Evolutionary conservation across 2,329 filamentous ascomycete genomes (phyloP).

Genomic region (Huntiella savannae): DNA sequence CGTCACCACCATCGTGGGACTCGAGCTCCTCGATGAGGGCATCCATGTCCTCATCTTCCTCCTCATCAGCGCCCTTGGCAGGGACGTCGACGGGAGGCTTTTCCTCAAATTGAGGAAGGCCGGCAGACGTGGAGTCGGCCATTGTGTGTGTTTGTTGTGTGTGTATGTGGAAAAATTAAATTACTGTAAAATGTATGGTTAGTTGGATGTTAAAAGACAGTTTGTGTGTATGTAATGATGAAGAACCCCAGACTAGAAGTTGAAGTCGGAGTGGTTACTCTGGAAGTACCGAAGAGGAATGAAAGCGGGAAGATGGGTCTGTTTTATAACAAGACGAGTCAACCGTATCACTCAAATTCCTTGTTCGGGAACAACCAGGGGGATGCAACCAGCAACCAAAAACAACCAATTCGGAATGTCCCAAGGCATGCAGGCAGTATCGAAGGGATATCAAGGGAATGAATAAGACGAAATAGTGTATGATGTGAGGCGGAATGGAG

Average conservation of each 20-base stretch:
- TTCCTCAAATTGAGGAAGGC: slow-evolving; percentile 47
- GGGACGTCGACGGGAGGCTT: slow-evolving; percentile 20
- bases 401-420: neutral
- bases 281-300: too few relatives aligned
- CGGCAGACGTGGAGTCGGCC: slow-evolving; percentile 34
- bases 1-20: slow-evolving; percentile 53
- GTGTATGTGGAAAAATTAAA: slow-evolving; percentile 13
- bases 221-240: too few relatives aligned
- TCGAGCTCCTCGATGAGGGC: slow-evolving; percentile 75
- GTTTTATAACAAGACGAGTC: too few relatives aligned
- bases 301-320: too few relatives aligned
- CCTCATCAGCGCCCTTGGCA: slow-evolving; percentile 30
- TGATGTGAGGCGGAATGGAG: neutral
- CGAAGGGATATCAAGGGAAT: neutral
- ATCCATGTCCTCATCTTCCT: slow-evolving; percentile 70
- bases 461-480: neutral
- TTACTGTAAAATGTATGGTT: slow-evolving; percentile 18
- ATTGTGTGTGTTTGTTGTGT: slow-evolving; percentile 20
- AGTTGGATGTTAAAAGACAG: too few relatives aligned
- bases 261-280: too few relatives aligned
- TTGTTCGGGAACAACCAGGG: too few relatives aligned
- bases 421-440: slow-evolving; percentile 9
- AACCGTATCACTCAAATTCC: too few relatives aligned
- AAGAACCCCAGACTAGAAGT: too few relatives aligned
- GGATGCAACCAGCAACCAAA: neutral